Base-by-base conservation (phyloP, 2,329 filamentous ascomycete genomes). In the Pseudogymnoascus sp. region DNA sequence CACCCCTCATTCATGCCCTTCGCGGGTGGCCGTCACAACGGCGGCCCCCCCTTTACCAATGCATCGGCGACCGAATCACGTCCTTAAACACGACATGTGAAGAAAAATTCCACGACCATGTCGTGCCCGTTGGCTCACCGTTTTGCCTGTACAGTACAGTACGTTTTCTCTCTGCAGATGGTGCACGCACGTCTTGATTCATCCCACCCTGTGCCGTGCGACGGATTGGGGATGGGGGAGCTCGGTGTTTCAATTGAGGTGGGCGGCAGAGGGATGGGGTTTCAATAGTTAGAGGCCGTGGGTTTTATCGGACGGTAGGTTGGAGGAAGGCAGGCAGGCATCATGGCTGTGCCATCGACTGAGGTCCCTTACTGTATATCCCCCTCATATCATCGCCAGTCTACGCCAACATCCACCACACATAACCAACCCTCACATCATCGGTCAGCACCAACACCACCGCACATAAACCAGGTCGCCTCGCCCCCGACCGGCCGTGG, bases 31-130 rank as follows among this genome's bases (percentile, higher is more conserved):
- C 41, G 22, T 47, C 41, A 47, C 41, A 47, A 12, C 11, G 6
- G 22, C 22, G 41, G 3, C 41, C 41, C 41, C 41, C 41, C 41
- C 41, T 47, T 47, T 47, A 47, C 41, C 41, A 47, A 30, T 47
- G 41, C 41, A 47, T 28, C 41, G 22, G 41, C 41, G 41, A 8
- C 41, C 41, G 41, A 47, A 28, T 47, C 41, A 47, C 41, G 41
- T 47, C 41, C 41, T 47, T 47, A 47, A 47, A 47, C 41, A 47
- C 41, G 41, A 16, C 41, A 47, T 47, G 41, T 28, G 22, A 47
- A 28, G 41, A 47, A 47, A n/a, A n/a, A n/a, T 28, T 28, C 14
- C 22, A 7, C 41, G 22, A 28, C 3, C 5, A 47, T 28, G 41
- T 47, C 41, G 20, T 47, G 41, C 6, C 12, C 4, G 22, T 28